Base-by-base conservation (phyloP, 768 basidiomycete genomes). In the Boletus tylopilopsis region DNA sequence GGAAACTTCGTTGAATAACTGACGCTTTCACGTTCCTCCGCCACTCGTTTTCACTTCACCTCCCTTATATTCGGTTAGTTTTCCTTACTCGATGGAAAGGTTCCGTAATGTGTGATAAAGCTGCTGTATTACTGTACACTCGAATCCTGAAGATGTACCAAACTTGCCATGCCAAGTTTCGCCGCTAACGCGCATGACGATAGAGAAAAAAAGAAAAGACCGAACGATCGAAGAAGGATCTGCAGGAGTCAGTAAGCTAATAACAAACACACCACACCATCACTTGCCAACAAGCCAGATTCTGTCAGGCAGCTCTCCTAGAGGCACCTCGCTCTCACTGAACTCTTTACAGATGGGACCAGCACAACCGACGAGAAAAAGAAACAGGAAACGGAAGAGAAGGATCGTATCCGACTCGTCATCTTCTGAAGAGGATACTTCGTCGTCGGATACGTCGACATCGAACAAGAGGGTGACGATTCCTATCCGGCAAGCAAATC, bases 321-420 rank as follows among this genome's bases (percentile, higher is more conserved):
- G n/a, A n/a, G n/a, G n/a, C n/a, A n/a, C n/a, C n/a, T n/a, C n/a
- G n/a, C n/a, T n/a, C n/a, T n/a, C n/a, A n/a, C n/a, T n/a, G n/a
- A n/a, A n/a, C n/a, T n/a, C 27, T 29, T 30, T 13, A 32, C 15
- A 30, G 32, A 43, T 64, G 66, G 58, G 68, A 13, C 58, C 66
- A 33, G 64, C 60, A 50, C 68, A 68, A 51, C 63, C 24, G 42
- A 57, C 73, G 16, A 71, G 76, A 57, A 80, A 76, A 64, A 65
- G 79, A 42, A 73, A 66, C 29, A 71, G 80, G 52, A 81, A 82
- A 59, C 70, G 80, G 16, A 81, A 81, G 55, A 71, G 79, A 71
- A 73, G 78, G 44, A 69, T 76, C 10, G 69, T 61, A 0, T 77
- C 73, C 0, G 68, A 73, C 9, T 69, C 71, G 2, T 73, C 71